Conservation (phyloP, 768 basidiomycete species). For the Rhizopogon sp. region DNA sequence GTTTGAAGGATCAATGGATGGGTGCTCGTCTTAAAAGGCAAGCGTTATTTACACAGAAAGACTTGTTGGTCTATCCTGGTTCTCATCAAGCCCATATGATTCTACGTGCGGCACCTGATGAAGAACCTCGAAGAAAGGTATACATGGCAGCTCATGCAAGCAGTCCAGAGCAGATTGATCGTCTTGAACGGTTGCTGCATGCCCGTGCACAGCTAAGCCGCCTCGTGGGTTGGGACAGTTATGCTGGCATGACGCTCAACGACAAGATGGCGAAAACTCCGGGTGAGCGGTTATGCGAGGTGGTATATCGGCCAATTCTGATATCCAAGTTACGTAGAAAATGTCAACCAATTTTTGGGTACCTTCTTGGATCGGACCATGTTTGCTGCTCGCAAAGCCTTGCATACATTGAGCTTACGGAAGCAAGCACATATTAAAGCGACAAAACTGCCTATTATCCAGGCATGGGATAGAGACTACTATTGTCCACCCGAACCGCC, state of each 20-base stretch:
- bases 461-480: conserved; percentile 98
- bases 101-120: conserved; percentile 80
- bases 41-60: conserved; percentile 70
- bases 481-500: conserved; percentile 81
- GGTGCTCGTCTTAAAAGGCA: conserved; percentile 69
- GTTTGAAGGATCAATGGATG: conserved; percentile 74
- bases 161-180: conserved; percentile 66
- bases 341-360: conserved; percentile 82
- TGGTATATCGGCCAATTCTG: not conserved
- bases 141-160: conserved; percentile 82
- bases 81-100: conserved; percentile 93
- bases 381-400: conserved; percentile 70
- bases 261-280: conserved; percentile 99
- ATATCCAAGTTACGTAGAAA: conserved; percentile 41
- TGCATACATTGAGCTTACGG: conserved; percentile 57
- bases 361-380: conserved; percentile 77
- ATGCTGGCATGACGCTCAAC: conserved; percentile 77
- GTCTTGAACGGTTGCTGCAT: conserved; percentile 70
- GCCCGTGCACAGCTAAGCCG: conserved; percentile 79
- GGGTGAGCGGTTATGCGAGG: conserved; percentile 39
- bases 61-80: conserved; percentile 77
- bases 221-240: conserved; percentile 82
- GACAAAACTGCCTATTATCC: conserved; percentile 55
- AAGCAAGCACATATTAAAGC: conserved; percentile 74
- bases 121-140: conserved; percentile 75